Conservation (phyloP, 2,329 filamentous ascomycete genomes). For the Aspergillus clavatus region DNA sequence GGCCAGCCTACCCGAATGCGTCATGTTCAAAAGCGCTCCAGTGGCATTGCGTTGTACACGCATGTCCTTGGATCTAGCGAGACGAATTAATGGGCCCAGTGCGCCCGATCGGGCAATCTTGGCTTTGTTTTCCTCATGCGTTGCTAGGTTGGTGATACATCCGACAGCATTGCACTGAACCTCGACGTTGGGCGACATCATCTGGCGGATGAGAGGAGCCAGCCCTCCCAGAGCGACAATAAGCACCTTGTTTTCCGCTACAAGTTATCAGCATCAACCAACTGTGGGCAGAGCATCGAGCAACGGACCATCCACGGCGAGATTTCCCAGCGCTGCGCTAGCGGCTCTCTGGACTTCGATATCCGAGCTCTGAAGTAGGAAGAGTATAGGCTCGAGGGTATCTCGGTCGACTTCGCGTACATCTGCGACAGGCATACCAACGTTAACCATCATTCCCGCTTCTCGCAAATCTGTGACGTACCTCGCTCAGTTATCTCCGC, state of each 20-base stretch:
- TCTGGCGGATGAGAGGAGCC: slow-evolving; percentile 88
- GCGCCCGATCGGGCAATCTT: slow-evolving; percentile 96
- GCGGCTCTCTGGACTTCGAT: slow-evolving; percentile 96
- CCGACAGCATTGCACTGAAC: slow-evolving; percentile 99
- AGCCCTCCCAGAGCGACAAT: slow-evolving; percentile 92
- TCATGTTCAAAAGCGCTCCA: slow-evolving; percentile 96
- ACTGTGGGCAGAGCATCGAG: slow-evolving; percentile 10
- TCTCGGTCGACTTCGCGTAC: slow-evolving; percentile 92
- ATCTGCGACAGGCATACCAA: slow-evolving; percentile 54
- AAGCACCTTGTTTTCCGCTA: slow-evolving; percentile 95
- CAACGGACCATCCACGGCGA: slow-evolving; percentile 83
- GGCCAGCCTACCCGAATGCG: slow-evolving; percentile 73
- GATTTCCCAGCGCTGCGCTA: slow-evolving; percentile 89
- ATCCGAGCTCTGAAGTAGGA: slow-evolving; percentile 88
- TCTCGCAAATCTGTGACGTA: slow-evolving; percentile 36
- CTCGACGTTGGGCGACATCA: slow-evolving; percentile 97
- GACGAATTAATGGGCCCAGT: slow-evolving; percentile 78
- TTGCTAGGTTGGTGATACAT: slow-evolving; percentile 96
- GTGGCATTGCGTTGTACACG: slow-evolving; percentile 96
- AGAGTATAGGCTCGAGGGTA: slow-evolving; percentile 92
- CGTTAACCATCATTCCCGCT: neutral
- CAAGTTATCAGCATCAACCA: slow-evolving; percentile 40
- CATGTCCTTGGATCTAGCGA: slow-evolving; percentile 98
- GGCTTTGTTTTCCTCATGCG: slow-evolving; percentile 98
- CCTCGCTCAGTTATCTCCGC: slow-evolving; percentile 98